phyloP scores from a whole-genome alignment of 371 early-diverging fungal genomes.

The Mucor indicus region DNA sequence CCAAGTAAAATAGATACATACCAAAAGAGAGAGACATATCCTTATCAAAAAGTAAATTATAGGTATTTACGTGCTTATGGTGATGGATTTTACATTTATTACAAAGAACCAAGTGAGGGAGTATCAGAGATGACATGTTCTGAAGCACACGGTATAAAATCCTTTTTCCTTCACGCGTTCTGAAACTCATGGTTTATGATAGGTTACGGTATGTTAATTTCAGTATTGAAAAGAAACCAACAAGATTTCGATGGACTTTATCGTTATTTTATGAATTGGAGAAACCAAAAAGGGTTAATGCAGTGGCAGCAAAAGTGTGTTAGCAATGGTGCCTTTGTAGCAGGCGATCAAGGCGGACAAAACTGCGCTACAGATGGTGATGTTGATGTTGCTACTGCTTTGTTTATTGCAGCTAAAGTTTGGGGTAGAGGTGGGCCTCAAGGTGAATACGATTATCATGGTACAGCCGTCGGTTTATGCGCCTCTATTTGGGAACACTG shows the following conservation, averaged over 20 bases:
- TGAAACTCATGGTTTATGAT: too few species aligned
- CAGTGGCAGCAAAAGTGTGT: conserved; percentile 60
- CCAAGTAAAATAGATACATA: conserved; percentile 1
- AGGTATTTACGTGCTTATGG: conserved; percentile 46
- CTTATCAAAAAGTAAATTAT: neutral
- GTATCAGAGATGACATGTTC: conserved; percentile 44
- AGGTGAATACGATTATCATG: conserved; percentile 48
- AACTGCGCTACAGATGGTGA: conserved; percentile 64
- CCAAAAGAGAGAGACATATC: neutral
- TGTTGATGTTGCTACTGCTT: conserved; percentile 55
- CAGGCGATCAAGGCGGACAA: conserved; percentile 53
- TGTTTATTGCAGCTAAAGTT: conserved; percentile 53
- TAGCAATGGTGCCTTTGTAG: conserved; percentile 31
- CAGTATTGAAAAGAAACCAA: conserved; percentile 58
- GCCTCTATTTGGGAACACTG: conserved; percentile 54
- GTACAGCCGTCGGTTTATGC: conserved; percentile 39
- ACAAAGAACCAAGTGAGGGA: conserved; percentile 43
- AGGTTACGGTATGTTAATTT: conserved; percentile 65
- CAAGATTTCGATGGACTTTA: conserved; percentile 59
- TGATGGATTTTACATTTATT: conserved; percentile 44
- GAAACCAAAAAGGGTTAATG: conserved; percentile 56
- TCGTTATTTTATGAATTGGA: conserved; percentile 53
- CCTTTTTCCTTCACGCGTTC: too few species aligned
- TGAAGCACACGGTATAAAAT: conserved; percentile 47
- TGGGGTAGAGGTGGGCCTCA: conserved; percentile 57